Percentiles rank a stretch among this genome's conserved stretches.
Conservation (phyloP, 2,329 filamentous ascomycete species). For the Hypomyces perniciosus region DNA sequence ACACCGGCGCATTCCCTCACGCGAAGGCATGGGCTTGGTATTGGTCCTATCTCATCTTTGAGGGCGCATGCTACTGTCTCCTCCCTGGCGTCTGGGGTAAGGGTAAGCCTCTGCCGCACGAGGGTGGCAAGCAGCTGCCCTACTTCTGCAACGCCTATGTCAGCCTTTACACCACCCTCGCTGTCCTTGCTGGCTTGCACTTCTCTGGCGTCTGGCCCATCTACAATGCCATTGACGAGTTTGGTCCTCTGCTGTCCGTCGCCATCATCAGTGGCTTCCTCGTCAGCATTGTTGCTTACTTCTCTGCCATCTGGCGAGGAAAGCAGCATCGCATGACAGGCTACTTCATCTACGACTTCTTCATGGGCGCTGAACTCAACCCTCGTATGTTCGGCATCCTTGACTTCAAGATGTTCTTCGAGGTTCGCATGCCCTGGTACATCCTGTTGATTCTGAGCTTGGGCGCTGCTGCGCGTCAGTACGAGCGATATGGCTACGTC, state of each 20-base stretch:
- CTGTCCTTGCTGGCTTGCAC: conserved; percentile 65
- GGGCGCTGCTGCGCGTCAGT: conserved; percentile 73
- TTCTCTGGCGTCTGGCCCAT: conserved; percentile 79
- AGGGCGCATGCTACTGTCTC: conserved; percentile 74
- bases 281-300: conserved; percentile 77
- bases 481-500: conserved; percentile 79
- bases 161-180: conserved; percentile 83
- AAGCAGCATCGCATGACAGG: conserved; percentile 94
- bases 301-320: conserved; percentile 74
- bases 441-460: conserved; percentile 75
- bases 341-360: conserved; percentile 76
- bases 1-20: conserved; percentile 78
- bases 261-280: conserved; percentile 87
- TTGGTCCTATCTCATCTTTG: conserved; percentile 86
- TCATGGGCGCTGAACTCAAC: conserved; percentile 85
- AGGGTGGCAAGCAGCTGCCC: conserved; percentile 74
- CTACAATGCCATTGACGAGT: conserved; percentile 90
- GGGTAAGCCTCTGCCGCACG: conserved; percentile 80
- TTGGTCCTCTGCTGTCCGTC: conserved; percentile 86
- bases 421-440: conserved; percentile 88
- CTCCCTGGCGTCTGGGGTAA: conserved; percentile 83
- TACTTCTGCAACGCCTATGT: conserved; percentile 92
- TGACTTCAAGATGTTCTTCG: conserved; percentile 94
- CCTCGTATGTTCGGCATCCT: conserved; percentile 67
- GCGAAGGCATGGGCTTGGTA: conserved; percentile 85